Evolutionary conservation across 2,329 filamentous ascomycete genomes (phyloP).

Genomic region (Penicillium sp.): DNA sequence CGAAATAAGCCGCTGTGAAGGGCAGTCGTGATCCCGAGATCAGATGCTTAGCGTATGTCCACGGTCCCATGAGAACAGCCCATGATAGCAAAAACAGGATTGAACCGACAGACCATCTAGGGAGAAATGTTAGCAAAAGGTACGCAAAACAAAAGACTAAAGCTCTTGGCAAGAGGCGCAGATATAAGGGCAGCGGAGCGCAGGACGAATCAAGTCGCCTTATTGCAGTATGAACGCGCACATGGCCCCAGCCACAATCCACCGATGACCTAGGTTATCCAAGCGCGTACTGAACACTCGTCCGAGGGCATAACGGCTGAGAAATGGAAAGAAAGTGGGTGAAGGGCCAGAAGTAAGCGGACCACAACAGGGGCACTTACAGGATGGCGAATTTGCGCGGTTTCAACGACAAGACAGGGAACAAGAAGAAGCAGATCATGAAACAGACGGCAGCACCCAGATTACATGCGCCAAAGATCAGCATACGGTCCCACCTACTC

Average conservation of each 20-base stretch:
- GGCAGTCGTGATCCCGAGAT: constrained; percentile 79
- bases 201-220: constrained; percentile 14
- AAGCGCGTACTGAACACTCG: constrained; percentile 14
- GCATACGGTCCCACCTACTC: constrained; percentile 91
- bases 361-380: constrained; percentile 60
- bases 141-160: constrained; percentile 3
- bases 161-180: constrained; percentile 25
- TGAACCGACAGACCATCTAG: constrained; percentile 92
- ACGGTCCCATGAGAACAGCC: constrained; percentile 88
- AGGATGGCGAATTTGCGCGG: constrained; percentile 94
- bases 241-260: constrained; percentile 21
- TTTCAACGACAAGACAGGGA: constrained; percentile 73
- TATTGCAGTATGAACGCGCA: constrained; percentile 12
- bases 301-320: constrained; percentile 1
- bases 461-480: constrained; percentile 90
- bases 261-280: constrained; percentile 26
- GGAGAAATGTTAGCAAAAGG: constrained; percentile 25
- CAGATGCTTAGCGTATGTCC: constrained; percentile 77
- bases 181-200: constrained; percentile 8
- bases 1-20: constrained; percentile 93
- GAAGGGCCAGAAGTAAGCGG: constrained; percentile 11
- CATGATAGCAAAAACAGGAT: constrained; percentile 86
- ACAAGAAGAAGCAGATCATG: constrained; percentile 81
- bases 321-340: constrained; percentile 22
- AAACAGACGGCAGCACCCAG: constrained; percentile 86